Percentiles rank a stretch among this genome's conserved stretches.
These are phyloP conservation scores for Colletotrichum cordylinicola DNA, from an alignment of 2,329 filamentous ascomycete genomes.

Conservation along the genomic window DNA sequence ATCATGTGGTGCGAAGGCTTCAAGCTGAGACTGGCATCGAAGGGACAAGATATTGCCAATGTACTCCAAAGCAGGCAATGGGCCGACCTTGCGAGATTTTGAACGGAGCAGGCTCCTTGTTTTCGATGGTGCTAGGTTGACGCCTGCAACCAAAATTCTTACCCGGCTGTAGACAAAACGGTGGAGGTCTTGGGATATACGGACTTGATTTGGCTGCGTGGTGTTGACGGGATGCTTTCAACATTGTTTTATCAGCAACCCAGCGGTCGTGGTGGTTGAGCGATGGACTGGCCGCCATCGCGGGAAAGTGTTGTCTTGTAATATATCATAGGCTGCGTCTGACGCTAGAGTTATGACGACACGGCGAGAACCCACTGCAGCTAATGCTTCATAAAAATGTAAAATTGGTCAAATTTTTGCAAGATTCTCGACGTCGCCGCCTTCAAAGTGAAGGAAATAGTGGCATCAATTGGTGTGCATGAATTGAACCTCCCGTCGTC, in stretches of 20 bases:
- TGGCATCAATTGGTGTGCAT: neutral
- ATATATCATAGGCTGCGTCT: neutral
- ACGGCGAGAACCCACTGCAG: neutral
- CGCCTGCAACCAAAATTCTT: neutral
- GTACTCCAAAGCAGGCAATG: conserved; percentile 44
- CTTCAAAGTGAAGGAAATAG: neutral
- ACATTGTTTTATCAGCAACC: neutral
- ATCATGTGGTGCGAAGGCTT: conserved; percentile 55
- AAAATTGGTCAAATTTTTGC: neutral
- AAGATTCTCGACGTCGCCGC: neutral
- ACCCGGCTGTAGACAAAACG: neutral
- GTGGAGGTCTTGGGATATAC: neutral
- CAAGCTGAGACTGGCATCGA: conserved; percentile 39
- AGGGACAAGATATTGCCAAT: conserved; percentile 46
- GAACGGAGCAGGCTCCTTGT: neutral
- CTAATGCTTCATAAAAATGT: neutral
- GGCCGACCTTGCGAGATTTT: conserved; percentile 33
- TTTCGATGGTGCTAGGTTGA: neutral
- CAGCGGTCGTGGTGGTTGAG: neutral
- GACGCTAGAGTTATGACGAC: neutral
- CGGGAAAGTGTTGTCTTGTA: neutral
- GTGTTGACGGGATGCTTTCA: neutral
- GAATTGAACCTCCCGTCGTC: neutral
- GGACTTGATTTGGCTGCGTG: neutral
- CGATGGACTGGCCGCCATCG: neutral